Evolutionary conservation across 768 basidiomycete species (phyloP).

Genomic region (Leccinum sublutescens): DNA sequence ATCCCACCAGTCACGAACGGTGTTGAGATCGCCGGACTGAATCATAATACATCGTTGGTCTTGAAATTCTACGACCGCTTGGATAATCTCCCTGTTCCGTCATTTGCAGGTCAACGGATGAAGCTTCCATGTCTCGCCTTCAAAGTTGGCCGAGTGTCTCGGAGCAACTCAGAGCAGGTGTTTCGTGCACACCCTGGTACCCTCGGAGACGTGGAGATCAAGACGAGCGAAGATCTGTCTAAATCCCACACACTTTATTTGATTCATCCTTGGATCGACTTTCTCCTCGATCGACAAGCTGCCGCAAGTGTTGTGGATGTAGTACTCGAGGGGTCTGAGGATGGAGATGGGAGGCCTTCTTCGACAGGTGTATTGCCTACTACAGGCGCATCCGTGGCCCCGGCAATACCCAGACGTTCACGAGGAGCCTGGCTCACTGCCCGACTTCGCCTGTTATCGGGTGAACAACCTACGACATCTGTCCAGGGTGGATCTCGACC

Average conservation of each 20-base stretch:
- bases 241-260: not conserved
- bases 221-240: not conserved
- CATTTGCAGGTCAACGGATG: not conserved
- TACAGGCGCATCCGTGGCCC: too few relatives aligned
- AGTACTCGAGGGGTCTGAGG: not conserved
- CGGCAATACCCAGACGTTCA: not conserved
- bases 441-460: constrained; percentile 3
- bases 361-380: not conserved
- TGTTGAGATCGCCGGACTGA: not conserved
- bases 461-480: not conserved
- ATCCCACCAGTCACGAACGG: not conserved
- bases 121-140: not conserved
- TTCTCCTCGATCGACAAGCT: not conserved
- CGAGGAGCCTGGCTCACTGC: not conserved
- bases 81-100: not conserved
- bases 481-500: not conserved
- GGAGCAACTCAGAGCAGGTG: not conserved
- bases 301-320: not conserved
- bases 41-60: not conserved
- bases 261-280: not conserved
- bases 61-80: not conserved
- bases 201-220: not conserved
- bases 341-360: not conserved
- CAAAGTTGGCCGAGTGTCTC: not conserved
- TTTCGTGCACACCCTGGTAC: not conserved